phyloP scores from a whole-genome alignment of 371 early-diverging fungal genomes.

The Actinomucor elegans region DNA sequence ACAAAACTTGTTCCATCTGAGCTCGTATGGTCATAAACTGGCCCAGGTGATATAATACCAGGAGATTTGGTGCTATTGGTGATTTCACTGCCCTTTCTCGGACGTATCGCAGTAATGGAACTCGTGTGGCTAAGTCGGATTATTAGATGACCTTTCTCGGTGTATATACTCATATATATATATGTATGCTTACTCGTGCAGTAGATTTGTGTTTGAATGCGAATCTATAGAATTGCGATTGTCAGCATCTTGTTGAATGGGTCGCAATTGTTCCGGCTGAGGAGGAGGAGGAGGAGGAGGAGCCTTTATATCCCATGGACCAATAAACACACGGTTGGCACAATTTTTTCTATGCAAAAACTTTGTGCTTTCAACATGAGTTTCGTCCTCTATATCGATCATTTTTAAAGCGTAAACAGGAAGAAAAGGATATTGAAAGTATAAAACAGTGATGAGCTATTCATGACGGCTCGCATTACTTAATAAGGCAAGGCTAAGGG shows the following conservation, averaged over 20 bases:
- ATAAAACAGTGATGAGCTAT: no score
- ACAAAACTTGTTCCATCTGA: slow-evolving; percentile 20
- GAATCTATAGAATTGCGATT: background rate
- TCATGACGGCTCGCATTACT: no score
- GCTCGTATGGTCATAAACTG: background rate
- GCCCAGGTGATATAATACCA: background rate
- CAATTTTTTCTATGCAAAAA: slow-evolving; percentile 23
- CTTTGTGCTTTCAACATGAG: background rate
- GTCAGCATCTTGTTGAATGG: background rate
- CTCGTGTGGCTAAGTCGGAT: no score
- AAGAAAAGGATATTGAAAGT: no score
- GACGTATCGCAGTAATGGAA: background rate
- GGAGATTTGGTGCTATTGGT: background rate
- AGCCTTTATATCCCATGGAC: slow-evolving; percentile 29
- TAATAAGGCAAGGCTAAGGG: no score
- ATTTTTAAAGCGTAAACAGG: no score
- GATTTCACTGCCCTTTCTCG: background rate
- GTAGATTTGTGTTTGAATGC: background rate
- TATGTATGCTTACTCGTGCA: background rate
- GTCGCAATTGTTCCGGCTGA: background rate
- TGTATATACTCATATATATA: background rate
- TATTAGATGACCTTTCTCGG: background rate
- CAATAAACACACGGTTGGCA: slow-evolving; percentile 27
- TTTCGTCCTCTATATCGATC: background rate
- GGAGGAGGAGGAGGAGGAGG: background rate